These are phyloP conservation scores for Eleusine indica DNA, from an alignment of 176 grass and related monocot species.

Conservation along the genomic window DNA sequence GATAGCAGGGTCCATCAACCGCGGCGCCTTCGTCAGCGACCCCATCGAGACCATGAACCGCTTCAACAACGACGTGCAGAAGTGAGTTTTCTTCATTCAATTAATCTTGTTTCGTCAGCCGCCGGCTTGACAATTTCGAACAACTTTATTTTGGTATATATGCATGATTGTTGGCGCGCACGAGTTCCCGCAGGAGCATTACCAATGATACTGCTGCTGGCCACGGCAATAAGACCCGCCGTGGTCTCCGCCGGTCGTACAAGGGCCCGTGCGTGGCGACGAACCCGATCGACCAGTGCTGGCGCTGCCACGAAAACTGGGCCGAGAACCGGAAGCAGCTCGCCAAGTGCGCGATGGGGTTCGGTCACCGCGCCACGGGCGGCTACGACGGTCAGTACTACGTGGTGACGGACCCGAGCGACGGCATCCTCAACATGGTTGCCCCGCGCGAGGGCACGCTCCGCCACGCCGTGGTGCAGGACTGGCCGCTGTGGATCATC, in stretches of 20 bases:
- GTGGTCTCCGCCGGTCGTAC: not conserved
- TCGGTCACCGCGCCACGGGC: slow-evolving; percentile 63
- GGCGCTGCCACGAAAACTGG: slow-evolving; percentile 78
- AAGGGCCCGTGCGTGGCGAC: slow-evolving; percentile 56
- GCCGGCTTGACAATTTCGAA: no score
- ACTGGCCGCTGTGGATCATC: slow-evolving; percentile 70
- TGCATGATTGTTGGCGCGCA: no score
- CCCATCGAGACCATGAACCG: slow-evolving; percentile 42
- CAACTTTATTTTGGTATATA: no score
- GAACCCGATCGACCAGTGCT: slow-evolving; percentile 92
- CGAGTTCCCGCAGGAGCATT: not conserved
- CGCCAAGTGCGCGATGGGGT: slow-evolving; percentile 72
- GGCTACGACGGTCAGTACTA: slow-evolving; percentile 68
- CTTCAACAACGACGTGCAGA: slow-evolving; percentile 55
- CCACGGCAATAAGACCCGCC: not conserved
- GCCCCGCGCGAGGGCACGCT: not conserved
- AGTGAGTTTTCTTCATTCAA: not conserved
- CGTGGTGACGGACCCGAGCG: slow-evolving; percentile 62
- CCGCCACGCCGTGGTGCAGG: not conserved
- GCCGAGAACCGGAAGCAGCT: slow-evolving; percentile 64
- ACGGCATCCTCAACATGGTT: slow-evolving; percentile 27
- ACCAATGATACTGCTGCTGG: not conserved
- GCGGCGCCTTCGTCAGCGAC: slow-evolving; percentile 48
- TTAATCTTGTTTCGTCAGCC: no score
- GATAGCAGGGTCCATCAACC: slow-evolving; percentile 31